Conservation (phyloP, 371 early-diverging fungal genomes). For the Mucor mucedo region DNA sequence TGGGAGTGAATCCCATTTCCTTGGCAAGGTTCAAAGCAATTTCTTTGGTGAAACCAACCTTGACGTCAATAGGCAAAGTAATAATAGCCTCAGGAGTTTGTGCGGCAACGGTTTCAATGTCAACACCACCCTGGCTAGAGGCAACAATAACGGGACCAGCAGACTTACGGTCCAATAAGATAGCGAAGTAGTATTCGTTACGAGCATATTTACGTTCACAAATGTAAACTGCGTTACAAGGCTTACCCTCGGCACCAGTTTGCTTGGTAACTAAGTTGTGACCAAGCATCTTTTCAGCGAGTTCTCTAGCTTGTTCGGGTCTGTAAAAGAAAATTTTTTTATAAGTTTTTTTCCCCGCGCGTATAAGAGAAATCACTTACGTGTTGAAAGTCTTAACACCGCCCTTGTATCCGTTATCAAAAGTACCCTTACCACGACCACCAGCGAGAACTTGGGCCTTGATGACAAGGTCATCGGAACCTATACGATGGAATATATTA, state of each 20-base stretch:
- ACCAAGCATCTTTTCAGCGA: slow-evolving; percentile 96
- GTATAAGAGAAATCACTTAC: slow-evolving; percentile 57
- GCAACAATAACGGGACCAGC: slow-evolving; percentile 96
- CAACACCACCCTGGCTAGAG: slow-evolving; percentile 96
- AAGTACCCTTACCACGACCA: slow-evolving; percentile 98
- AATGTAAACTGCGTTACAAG: slow-evolving; percentile 93
- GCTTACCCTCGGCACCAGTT: slow-evolving; percentile 95
- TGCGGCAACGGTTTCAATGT: slow-evolving; percentile 95
- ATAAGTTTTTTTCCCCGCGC: background rate
- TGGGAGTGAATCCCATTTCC: slow-evolving; percentile 84
- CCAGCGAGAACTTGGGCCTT: slow-evolving; percentile 99
- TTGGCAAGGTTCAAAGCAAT: slow-evolving; percentile 50
- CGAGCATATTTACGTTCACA: slow-evolving; percentile 95
- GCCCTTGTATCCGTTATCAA: slow-evolving; percentile 93
- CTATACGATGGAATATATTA: slow-evolving; percentile 34
- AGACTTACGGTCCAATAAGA: slow-evolving; percentile 94
- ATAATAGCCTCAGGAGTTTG: slow-evolving; percentile 94
- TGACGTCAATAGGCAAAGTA: slow-evolving; percentile 80
- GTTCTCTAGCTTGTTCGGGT: slow-evolving; percentile 85
- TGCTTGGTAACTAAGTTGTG: slow-evolving; percentile 97
- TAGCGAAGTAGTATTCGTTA: slow-evolving; percentile 98
- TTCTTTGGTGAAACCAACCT: slow-evolving; percentile 67
- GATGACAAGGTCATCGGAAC: slow-evolving; percentile 89
- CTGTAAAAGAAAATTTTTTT: slow-evolving; percentile 47
- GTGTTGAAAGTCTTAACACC: slow-evolving; percentile 94